phyloP scores from a whole-genome alignment of 2,329 filamentous ascomycete genomes.

The Thielaviopsis euricoi region DNA sequence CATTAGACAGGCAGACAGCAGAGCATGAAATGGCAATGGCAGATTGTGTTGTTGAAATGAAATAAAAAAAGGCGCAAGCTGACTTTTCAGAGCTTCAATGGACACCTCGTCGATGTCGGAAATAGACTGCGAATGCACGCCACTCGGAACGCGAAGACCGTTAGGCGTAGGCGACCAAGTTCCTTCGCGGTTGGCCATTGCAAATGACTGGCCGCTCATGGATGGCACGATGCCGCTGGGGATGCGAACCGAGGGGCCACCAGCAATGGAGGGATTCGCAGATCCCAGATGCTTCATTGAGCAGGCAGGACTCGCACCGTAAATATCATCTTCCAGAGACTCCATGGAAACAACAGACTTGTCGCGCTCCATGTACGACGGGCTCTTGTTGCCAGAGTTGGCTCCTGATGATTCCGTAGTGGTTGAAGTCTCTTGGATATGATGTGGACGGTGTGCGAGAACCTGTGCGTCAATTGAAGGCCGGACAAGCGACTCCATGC shows the following conservation, averaged over 20 bases:
- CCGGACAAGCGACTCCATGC: not conserved
- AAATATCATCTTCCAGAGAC: not conserved
- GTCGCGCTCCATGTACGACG: not conserved
- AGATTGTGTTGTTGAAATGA: not conserved
- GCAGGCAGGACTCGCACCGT: not conserved
- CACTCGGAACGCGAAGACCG: slow-evolving; percentile 2
- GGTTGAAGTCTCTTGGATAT: not conserved
- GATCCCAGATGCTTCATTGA: not conserved
- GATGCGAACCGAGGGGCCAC: not conserved
- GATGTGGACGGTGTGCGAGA: not conserved
- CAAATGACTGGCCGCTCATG: not conserved
- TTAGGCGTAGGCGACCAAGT: slow-evolving; percentile 2
- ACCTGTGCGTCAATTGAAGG: not conserved
- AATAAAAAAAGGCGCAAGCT: not conserved
- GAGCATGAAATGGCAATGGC: not conserved
- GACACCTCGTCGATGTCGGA: not conserved
- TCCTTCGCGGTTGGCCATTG: not conserved
- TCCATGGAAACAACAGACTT: not conserved
- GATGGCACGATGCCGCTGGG: not conserved
- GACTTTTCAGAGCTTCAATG: slow-evolving; percentile 4
- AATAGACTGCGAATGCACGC: not conserved
- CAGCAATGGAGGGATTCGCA: not conserved
- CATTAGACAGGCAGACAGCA: not conserved
- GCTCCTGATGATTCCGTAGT: not conserved
- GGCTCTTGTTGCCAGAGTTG: not conserved